Evolutionary conservation across 305 asterid species (phyloP), one percentile per base, ranked within the genome.

Genomic region (Fraxinus albicans): DNA sequence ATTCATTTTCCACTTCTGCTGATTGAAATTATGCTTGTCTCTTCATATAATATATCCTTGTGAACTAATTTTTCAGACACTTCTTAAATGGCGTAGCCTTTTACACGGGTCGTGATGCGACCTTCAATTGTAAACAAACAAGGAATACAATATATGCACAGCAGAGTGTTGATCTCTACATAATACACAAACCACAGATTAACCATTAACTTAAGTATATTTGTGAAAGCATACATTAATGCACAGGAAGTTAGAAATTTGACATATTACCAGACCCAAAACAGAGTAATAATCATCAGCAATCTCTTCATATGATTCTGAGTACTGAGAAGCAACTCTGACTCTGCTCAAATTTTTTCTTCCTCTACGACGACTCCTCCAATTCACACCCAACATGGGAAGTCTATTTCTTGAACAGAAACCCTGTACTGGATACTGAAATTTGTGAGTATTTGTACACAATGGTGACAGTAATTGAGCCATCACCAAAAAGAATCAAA

Each of bases 241-340:
- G n/a, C 76, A 31, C 70, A 21, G 15, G 69, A 27, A 77, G 53
- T 50, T 17, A 47, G 21, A 73, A 83, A 80, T 6, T 15, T 36
- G 25, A 47, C 74, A 67, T 9, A 70, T 89, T 93, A 95, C 99
- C 97, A 95, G 91, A 36, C 99, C 99, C 85, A 94, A 84, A 9
- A 94, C 94, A 82, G 92, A 90, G 90, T 95, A 95, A 85, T 92
- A 95, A 91, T 95, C 99, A 87, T 95, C 99, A 0, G 97, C 94
- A 88, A 88, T 73, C 67, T 90, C 97, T 82, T 87, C 90, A 53
- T 77, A 77, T 1, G 96, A 73, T 10, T 92, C 86, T 69, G 96
- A 87, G 8, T 87, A 93, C 83, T 88, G 91, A 81, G 90, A 86
- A 47, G 98, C 88, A 85, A 86, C 95, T 89, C 90, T 92, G 29